Evolutionary conservation across 1,284 basidiomycete genomes (phyloP).

Genomic region (Ceratobasidium theobromae): DNA sequence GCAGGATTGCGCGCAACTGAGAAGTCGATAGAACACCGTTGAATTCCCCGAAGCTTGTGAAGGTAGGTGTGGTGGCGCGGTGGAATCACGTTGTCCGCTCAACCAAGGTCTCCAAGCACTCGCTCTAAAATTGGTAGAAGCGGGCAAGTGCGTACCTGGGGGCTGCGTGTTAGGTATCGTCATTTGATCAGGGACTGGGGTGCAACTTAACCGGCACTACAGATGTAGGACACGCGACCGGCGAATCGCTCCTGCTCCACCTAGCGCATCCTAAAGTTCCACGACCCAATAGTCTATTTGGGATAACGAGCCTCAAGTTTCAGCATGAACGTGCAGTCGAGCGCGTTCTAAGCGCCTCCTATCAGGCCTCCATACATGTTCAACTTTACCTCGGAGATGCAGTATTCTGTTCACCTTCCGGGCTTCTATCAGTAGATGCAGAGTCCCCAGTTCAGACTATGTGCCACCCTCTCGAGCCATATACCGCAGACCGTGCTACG

Average conservation of each 20-base stretch:
- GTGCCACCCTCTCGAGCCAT: slow-evolving; percentile 50
- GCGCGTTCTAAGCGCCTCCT: slow-evolving; percentile 44
- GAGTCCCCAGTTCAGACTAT: slow-evolving; percentile 38
- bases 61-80: slow-evolving; percentile 45
- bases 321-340: slow-evolving; percentile 54
- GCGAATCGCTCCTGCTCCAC: slow-evolving; percentile 63
- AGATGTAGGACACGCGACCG: slow-evolving; percentile 73
- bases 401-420: slow-evolving; percentile 50
- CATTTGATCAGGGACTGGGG: background rate
- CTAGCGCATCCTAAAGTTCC: slow-evolving; percentile 51
- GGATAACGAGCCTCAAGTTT: slow-evolving; percentile 58
- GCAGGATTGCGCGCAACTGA: background rate
- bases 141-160: slow-evolving; percentile 48
- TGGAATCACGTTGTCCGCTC: background rate
- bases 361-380: slow-evolving; percentile 31
- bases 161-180: slow-evolving; percentile 56
- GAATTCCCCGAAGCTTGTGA: slow-evolving; percentile 62
- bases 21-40: slow-evolving; percentile 47
- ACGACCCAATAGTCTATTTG: slow-evolving; percentile 53
- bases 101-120: slow-evolving; percentile 48
- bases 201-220: slow-evolving; percentile 13
- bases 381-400: slow-evolving; percentile 54
- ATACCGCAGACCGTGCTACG: slow-evolving; percentile 5
- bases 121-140: slow-evolving; percentile 53
- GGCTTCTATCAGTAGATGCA: slow-evolving; percentile 44